A percentile compares a stretch with the other conserved stretches of the same genome.
These are phyloP conservation scores for Pyrenochaeta sp. DNA, from an alignment of 2,329 filamentous ascomycete genomes.

Conservation along the genomic window DNA sequence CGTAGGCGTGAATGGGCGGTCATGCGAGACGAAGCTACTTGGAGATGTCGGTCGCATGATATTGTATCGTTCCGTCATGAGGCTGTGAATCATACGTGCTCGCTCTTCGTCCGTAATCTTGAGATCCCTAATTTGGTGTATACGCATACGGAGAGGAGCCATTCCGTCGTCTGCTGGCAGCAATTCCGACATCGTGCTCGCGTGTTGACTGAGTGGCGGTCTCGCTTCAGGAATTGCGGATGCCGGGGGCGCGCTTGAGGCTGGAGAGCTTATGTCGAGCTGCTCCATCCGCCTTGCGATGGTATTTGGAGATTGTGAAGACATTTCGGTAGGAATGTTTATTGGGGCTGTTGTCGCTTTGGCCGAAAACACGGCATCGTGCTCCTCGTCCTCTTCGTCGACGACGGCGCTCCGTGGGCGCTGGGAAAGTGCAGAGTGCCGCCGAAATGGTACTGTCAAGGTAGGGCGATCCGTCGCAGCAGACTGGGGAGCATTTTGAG, in stretches of 20 bases:
- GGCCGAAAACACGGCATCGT: slow-evolving; percentile 22
- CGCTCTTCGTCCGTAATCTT: slow-evolving; percentile 56
- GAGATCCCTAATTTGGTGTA: slow-evolving; percentile 57
- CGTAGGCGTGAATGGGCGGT: slow-evolving; percentile 48
- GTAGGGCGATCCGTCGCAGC: slow-evolving; percentile 12
- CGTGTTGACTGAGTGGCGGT: slow-evolving; percentile 27
- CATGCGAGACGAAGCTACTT: slow-evolving; percentile 48
- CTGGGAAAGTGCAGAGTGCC: slow-evolving; percentile 31
- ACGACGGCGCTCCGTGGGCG: slow-evolving; percentile 31
- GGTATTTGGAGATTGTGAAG: slow-evolving; percentile 37
- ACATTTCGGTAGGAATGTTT: slow-evolving; percentile 38
- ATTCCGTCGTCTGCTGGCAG: slow-evolving; percentile 61
- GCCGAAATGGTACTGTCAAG: slow-evolving; percentile 25
- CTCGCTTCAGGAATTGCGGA: slow-evolving; percentile 17
- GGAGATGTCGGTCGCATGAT: slow-evolving; percentile 47
- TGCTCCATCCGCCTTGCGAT: slow-evolving; percentile 37
- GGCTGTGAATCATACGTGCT: slow-evolving; percentile 56
- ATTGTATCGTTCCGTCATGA: slow-evolving; percentile 59
- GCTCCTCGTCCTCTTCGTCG: slow-evolving; percentile 28
- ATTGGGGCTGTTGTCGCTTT: slow-evolving; percentile 29
- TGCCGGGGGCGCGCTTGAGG: slow-evolving; percentile 31
- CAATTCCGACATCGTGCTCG: slow-evolving; percentile 39
- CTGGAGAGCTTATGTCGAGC: slow-evolving; percentile 30
- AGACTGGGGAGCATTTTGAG: slow-evolving; percentile 12
- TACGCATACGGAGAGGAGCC: slow-evolving; percentile 54